A percentile compares a stretch with the other conserved stretches of the same genome.
Evolutionary conservation across 106 monocot species (phyloP).

Genomic region (Acanthochlamys bracteata): DNA sequence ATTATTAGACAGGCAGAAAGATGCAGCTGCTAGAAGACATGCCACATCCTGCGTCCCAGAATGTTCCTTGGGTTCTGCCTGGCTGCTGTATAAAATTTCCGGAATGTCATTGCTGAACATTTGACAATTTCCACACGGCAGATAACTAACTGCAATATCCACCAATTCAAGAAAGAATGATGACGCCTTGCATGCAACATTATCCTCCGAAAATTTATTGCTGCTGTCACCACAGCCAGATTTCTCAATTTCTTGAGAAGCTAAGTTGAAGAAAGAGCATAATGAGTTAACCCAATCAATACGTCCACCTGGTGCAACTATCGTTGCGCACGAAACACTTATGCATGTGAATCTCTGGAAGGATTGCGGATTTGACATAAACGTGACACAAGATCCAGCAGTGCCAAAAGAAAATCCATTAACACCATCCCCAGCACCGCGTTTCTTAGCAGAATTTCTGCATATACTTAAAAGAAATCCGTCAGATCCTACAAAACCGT

Average conservation of each 20-base stretch:
- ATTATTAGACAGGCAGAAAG: slow-evolving; percentile 55
- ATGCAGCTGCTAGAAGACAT: slow-evolving; percentile 82
- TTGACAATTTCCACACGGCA: slow-evolving; percentile 33
- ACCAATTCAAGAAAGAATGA: slow-evolving; percentile 80
- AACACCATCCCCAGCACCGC: slow-evolving; percentile 75
- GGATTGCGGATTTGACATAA: slow-evolving; percentile 39
- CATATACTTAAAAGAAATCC: slow-evolving; percentile 71
- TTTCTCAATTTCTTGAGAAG: slow-evolving; percentile 17
- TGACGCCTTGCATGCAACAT: slow-evolving; percentile 12
- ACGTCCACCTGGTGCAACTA: slow-evolving; percentile 86
- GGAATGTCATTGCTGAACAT: slow-evolving; percentile 6
- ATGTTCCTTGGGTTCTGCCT: slow-evolving; percentile 15
- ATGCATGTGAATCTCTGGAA: slow-evolving; percentile 53
- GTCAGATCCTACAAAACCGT: slow-evolving; percentile 16
- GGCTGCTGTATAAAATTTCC: slow-evolving; percentile 8
- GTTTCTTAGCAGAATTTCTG: slow-evolving; percentile 33
- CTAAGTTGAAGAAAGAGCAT: slow-evolving; percentile 43
- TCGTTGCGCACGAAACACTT: slow-evolving; percentile 53
- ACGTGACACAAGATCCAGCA: slow-evolving; percentile 55
- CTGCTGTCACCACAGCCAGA: slow-evolving; percentile 7
- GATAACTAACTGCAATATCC: slow-evolving; percentile 83
- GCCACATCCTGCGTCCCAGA: slow-evolving; percentile 22
- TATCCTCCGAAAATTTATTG: slow-evolving; percentile 15
- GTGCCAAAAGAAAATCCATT: slow-evolving; percentile 64
- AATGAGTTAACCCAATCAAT: slow-evolving; percentile 79